Percentiles rank a stretch among this genome's conserved stretches.
phyloP scores from a whole-genome alignment of 1,139 yeast genomes.

The Meyerozyma guilliermondii region DNA sequence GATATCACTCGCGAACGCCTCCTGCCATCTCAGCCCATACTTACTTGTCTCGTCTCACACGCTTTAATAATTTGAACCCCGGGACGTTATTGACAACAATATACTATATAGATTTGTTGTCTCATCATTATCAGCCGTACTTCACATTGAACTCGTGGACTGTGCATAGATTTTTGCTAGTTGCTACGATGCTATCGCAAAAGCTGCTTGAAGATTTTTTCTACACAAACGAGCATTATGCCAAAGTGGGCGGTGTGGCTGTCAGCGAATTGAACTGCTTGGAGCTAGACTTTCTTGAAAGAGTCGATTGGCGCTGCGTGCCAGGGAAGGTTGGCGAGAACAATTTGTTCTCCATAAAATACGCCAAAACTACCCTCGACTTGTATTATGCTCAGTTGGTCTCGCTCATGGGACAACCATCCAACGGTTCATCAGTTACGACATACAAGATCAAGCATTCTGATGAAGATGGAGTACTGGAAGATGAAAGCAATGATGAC shows the following conservation, averaged over 20 bases:
- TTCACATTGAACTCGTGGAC: slow-evolving; percentile 88
- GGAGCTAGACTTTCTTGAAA: slow-evolving; percentile 78
- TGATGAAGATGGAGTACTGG: slow-evolving; percentile 8
- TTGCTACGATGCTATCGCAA: slow-evolving; percentile 88
- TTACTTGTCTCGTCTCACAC: slow-evolving; percentile 70
- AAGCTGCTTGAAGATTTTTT: slow-evolving; percentile 93
- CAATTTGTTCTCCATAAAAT: slow-evolving; percentile 26
- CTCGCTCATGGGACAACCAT: slow-evolving; percentile 48
- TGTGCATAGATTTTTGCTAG: slow-evolving; percentile 83
- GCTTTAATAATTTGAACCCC: slow-evolving; percentile 80
- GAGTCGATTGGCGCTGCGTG: slow-evolving; percentile 66
- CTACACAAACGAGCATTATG: slow-evolving; percentile 90
- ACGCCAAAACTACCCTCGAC: slow-evolving; percentile 46
- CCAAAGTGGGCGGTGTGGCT: slow-evolving; percentile 94
- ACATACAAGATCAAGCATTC: slow-evolving; percentile 4
- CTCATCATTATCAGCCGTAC: slow-evolving; percentile 67
- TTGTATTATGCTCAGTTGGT: slow-evolving; percentile 60
- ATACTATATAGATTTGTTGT: slow-evolving; percentile 81
- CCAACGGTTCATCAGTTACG: slow-evolving; percentile 5
- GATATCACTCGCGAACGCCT: slow-evolving; percentile 91
- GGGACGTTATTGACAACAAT: slow-evolving; percentile 76
- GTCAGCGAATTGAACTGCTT: slow-evolving; percentile 77
- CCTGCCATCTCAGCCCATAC: slow-evolving; percentile 80
- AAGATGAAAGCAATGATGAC: slow-evolving; percentile 11
- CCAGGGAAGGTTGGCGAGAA: slow-evolving; percentile 31